Evolutionary conservation across 2,329 filamentous ascomycete species (phyloP).

Genomic region (Fusarium subglutinans): DNA sequence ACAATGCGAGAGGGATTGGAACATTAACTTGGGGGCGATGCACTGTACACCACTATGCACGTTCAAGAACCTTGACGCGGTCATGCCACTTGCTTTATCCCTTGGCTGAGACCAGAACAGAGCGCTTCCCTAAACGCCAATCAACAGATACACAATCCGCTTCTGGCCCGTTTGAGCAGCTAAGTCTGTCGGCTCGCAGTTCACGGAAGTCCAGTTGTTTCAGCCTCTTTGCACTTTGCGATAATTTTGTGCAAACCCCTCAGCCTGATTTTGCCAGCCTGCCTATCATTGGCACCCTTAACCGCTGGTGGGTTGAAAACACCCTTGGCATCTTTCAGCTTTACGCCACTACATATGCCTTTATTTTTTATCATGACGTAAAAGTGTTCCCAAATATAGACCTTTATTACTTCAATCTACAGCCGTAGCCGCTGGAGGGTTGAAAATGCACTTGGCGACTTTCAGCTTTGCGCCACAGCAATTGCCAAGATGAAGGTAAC

Average conservation of each 20-base stretch:
- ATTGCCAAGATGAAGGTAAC: background rate
- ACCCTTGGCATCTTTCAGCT: background rate
- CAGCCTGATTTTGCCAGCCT: background rate
- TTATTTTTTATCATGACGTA: too few species aligned
- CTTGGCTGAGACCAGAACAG: background rate
- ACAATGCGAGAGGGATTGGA: background rate
- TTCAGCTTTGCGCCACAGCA: too few species aligned
- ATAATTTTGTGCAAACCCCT: background rate
- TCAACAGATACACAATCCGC: background rate
- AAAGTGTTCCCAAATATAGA: too few species aligned
- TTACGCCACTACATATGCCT: background rate
- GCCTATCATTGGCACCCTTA: background rate
- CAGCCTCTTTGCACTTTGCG: background rate
- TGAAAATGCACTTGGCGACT: too few species aligned
- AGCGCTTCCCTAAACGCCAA: background rate
- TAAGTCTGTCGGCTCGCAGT: background rate
- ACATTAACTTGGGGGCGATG: background rate
- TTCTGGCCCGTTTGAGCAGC: too few species aligned
- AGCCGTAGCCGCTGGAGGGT: too few species aligned
- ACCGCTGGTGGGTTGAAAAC: background rate
- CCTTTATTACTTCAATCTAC: too few species aligned
- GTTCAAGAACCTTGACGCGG: background rate
- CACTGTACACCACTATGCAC: background rate
- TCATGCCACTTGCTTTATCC: background rate
- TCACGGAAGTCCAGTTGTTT: background rate